These are phyloP conservation scores for Ogataea neopini DNA, from an alignment of 805 yeast species.

Conservation along the genomic window DNA sequence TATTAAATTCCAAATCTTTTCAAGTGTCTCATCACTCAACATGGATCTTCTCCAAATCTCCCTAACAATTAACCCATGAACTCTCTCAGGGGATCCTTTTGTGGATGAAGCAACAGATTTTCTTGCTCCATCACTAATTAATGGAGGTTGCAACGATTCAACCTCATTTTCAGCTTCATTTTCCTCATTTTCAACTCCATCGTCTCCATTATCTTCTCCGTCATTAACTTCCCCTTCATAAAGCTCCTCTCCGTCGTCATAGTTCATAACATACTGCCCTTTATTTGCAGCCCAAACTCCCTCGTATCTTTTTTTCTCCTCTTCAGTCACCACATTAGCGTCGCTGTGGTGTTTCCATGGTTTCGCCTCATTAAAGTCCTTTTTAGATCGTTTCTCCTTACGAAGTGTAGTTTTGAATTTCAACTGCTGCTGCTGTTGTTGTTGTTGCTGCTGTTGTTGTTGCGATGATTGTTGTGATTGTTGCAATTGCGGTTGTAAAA, in stretches of 20 bases:
- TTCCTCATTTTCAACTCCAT: not conserved
- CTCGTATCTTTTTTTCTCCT: slow-evolving; percentile 86
- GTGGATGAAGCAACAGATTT: slow-evolving; percentile 3
- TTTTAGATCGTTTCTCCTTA: slow-evolving; percentile 34
- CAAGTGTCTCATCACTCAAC: slow-evolving; percentile 60
- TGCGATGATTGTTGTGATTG: slow-evolving; percentile 19
- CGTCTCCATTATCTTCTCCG: not conserved
- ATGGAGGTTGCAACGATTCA: not conserved
- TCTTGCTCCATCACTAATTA: not conserved
- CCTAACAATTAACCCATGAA: slow-evolving; percentile 67
- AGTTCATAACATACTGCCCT: slow-evolving; percentile 51
- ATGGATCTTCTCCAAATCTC: slow-evolving; percentile 81
- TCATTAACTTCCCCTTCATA: not conserved
- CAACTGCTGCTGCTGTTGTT: slow-evolving; percentile 30
- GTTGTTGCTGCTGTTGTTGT: slow-evolving; percentile 1
- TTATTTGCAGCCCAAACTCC: slow-evolving; percentile 92
- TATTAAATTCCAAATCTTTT: slow-evolving; percentile 75
- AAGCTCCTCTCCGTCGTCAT: slow-evolving; percentile 11
- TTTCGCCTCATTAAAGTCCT: slow-evolving; percentile 75
- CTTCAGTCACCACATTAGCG: slow-evolving; percentile 47
- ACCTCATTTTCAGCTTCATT: not conserved
- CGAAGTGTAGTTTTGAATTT: slow-evolving; percentile 55
- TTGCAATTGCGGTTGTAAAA: not conserved
- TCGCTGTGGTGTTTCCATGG: slow-evolving; percentile 91
- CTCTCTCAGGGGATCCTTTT: slow-evolving; percentile 18